phyloP scores from a whole-genome alignment of 805 yeast genomes.

The Metschnikowia aberdeeniae region DNA sequence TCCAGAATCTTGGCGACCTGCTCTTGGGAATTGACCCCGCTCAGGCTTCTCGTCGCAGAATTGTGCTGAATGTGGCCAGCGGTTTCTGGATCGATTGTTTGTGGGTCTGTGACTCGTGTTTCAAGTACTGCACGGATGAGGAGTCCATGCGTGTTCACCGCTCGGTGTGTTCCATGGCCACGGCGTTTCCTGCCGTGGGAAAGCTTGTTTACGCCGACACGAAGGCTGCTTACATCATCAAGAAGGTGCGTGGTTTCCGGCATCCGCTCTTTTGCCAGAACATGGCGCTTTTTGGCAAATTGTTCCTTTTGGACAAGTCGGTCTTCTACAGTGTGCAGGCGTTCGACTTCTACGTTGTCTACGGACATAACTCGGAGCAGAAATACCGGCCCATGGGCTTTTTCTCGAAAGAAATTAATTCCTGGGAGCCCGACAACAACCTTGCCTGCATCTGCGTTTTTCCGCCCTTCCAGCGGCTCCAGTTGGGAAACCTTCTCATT shows the following conservation, averaged over 20 bases:
- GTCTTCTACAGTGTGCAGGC: constrained; percentile 74
- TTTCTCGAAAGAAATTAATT: constrained; percentile 79
- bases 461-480: constrained; percentile 84
- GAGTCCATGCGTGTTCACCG: constrained; percentile 49
- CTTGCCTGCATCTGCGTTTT: constrained; percentile 87
- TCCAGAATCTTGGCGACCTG: constrained; percentile 35
- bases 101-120: constrained; percentile 76
- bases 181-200: constrained; percentile 51
- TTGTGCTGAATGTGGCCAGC: constrained; percentile 9
- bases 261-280: constrained; percentile 75
- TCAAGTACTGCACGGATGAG: constrained; percentile 62
- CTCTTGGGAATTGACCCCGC: constrained; percentile 17
- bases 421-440: constrained; percentile 73
- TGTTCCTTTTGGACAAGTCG: constrained; percentile 86
- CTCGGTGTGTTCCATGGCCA: constrained; percentile 34
- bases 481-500: constrained; percentile 74
- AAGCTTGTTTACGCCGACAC: constrained; percentile 62
- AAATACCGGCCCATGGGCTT: constrained; percentile 58
- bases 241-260: constrained; percentile 63
- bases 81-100: constrained; percentile 57
- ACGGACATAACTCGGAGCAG: constrained; percentile 38
- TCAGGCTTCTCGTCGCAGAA: constrained; percentile 6
- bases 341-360: constrained; percentile 75
- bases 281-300: constrained; percentile 77
- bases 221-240: constrained; percentile 43